phyloP scores from a whole-genome alignment of 192 early-diverging fungal species.

The Coemansia umbellata region DNA sequence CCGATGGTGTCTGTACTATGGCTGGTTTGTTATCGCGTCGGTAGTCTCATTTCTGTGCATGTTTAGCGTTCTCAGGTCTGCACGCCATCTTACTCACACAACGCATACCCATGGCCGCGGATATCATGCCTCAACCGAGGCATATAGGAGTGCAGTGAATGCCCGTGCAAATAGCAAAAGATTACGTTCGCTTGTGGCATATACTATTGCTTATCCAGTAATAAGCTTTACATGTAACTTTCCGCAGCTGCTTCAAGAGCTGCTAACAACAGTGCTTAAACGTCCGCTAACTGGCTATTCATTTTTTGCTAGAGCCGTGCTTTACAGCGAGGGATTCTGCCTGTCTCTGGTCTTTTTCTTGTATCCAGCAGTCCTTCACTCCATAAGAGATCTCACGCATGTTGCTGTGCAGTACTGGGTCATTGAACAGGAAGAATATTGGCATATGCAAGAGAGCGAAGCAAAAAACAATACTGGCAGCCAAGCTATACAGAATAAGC shows the following conservation, averaged over 20 bases:
- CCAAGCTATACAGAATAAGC: not conserved
- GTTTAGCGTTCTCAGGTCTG: constrained; percentile 26
- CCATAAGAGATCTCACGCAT: constrained; percentile 36
- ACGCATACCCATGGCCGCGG: constrained; percentile 4
- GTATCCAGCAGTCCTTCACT: constrained; percentile 38
- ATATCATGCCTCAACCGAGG: constrained; percentile 20
- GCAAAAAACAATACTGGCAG: not conserved
- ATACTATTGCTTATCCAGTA: constrained; percentile 36
- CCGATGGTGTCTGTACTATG: constrained; percentile 41
- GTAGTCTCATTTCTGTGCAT: constrained; percentile 33
- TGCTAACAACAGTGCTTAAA: constrained; percentile 19
- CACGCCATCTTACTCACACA: constrained; percentile 24
- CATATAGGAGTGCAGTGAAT: constrained; percentile 34
- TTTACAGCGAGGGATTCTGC: constrained; percentile 40
- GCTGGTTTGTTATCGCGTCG: constrained; percentile 40
- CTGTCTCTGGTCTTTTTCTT: constrained; percentile 31
- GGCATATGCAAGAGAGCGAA: constrained; percentile 19
- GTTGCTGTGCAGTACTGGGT: constrained; percentile 47
- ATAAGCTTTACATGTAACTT: constrained; percentile 39
- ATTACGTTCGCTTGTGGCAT: constrained; percentile 37
- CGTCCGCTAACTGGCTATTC: constrained; percentile 9
- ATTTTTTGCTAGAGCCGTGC: constrained; percentile 5
- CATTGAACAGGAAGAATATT: constrained; percentile 44
- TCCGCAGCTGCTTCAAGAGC: constrained; percentile 30
- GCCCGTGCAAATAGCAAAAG: constrained; percentile 42